Conservation (phyloP, 31 red algal genomes). For the Odonthalia washingtoniensis region DNA sequence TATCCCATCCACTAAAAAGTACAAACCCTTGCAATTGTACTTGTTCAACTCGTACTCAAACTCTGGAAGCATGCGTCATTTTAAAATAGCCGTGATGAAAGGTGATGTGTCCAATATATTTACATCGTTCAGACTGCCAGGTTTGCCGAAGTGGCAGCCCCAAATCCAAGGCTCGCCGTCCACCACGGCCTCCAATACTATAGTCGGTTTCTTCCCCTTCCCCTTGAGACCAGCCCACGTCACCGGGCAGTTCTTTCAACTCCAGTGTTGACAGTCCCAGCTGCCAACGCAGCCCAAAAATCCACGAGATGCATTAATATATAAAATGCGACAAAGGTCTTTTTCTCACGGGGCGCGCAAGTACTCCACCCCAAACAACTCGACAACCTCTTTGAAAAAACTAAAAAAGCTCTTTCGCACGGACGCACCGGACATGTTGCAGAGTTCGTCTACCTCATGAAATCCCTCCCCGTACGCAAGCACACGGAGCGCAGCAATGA, state of each 20-base stretch:
- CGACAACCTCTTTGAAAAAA: not conserved
- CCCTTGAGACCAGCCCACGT: conserved; percentile 10
- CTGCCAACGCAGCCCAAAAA: conserved; percentile 21
- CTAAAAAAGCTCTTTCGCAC: not conserved
- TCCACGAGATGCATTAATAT: not conserved
- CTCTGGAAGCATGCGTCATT: not conserved
- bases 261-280: conserved; percentile 21
- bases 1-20: too few relatives aligned
- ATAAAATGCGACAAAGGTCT: not conserved
- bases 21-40: not conserved
- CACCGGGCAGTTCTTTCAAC: conserved; percentile 16
- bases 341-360: not conserved
- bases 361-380: not conserved
- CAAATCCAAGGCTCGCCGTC: not conserved
- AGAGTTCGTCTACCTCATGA: conserved; percentile 1
- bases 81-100: not conserved
- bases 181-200: not conserved
- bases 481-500: conserved; percentile 13
- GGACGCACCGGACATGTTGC: not conserved
- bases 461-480: not conserved
- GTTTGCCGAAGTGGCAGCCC: conserved; percentile 11
- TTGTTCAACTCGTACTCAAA: not conserved
- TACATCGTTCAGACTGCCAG: too few relatives aligned
- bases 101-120: conserved; percentile 3
- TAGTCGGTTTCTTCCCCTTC: too few relatives aligned